Conservation (phyloP, 345 rosid species). For the Rhizophora apiculata region DNA sequence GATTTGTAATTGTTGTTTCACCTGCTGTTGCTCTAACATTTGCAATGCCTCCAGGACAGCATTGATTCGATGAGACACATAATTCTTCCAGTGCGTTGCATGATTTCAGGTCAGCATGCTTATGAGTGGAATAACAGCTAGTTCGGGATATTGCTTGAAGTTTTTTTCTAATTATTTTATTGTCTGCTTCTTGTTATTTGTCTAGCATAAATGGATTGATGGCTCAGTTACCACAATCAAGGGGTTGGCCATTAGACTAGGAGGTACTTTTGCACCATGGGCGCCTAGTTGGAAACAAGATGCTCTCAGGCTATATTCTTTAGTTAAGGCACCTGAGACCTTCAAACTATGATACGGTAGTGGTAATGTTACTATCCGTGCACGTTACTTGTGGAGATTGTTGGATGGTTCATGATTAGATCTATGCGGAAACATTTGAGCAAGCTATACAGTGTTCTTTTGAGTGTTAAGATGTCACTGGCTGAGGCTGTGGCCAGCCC, state of each 20-base stretch:
- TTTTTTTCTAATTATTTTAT: conserved; percentile 11
- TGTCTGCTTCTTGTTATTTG: conserved; percentile 1
- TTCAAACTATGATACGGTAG: neutral
- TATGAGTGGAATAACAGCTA: neutral
- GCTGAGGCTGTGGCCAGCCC: too few species aligned
- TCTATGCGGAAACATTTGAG: too few species aligned
- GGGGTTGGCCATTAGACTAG: conserved; percentile 2
- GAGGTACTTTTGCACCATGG: neutral
- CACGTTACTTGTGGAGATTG: too few species aligned
- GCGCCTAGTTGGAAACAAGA: too few species aligned
- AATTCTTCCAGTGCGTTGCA: neutral
- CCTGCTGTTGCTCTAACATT: conserved; percentile 7
- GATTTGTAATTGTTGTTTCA: neutral
- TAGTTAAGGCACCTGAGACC: neutral
- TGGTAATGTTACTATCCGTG: too few species aligned
- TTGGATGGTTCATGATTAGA: too few species aligned
- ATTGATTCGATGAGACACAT: neutral
- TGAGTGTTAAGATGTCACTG: too few species aligned
- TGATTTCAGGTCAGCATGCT: conserved; percentile 10
- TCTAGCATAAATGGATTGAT: conserved; percentile 6
- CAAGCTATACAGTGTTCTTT: too few species aligned
- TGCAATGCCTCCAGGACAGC: conserved; percentile 12
- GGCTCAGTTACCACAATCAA: neutral
- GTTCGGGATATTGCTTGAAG: neutral
- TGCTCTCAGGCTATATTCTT: neutral